These are phyloP conservation scores for Trichosporon faecale DNA, from an alignment of 1,284 basidiomycete species.

Conservation along the genomic window DNA sequence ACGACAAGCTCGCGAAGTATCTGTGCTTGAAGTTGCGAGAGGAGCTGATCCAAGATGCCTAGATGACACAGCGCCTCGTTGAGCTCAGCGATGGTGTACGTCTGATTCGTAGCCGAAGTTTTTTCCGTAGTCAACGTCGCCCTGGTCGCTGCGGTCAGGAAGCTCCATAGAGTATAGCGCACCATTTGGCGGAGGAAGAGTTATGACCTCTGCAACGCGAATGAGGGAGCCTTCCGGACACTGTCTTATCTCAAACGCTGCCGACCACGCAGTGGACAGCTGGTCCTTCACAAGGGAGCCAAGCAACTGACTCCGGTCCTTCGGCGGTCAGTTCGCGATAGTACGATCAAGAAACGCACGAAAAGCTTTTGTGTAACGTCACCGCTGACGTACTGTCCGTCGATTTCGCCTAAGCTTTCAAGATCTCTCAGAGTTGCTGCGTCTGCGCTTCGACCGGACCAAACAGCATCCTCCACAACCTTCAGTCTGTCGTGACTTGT, in stretches of 20 bases:
- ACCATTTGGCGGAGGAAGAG: neutral
- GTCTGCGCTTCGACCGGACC: conserved; percentile 34
- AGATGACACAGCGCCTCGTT: neutral
- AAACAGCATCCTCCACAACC: conserved; percentile 37
- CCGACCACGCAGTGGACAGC: neutral
- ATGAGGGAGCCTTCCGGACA: neutral
- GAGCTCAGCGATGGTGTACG: neutral
- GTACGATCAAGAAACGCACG: neutral
- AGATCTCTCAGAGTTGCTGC: conserved; percentile 28
- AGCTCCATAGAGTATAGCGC: neutral
- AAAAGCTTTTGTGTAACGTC: neutral
- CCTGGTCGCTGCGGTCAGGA: neutral
- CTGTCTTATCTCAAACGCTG: neutral
- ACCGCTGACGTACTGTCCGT: neutral
- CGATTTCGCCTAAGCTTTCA: neutral
- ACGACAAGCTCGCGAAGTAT: neutral
- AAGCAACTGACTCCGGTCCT: neutral
- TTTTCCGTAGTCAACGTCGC: neutral
- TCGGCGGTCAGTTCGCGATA: neutral
- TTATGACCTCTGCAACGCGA: neutral
- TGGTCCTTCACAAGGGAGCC: neutral
- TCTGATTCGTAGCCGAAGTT: neutral
- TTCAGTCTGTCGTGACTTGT: conserved; percentile 21
- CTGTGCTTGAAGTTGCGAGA: neutral
- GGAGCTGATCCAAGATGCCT: neutral